Percentiles rank a stretch among this genome's conserved stretches.
Evolutionary conservation across 352 stramenopile genomes (phyloP).

Genomic region (Poterioochromonas sp.): DNA sequence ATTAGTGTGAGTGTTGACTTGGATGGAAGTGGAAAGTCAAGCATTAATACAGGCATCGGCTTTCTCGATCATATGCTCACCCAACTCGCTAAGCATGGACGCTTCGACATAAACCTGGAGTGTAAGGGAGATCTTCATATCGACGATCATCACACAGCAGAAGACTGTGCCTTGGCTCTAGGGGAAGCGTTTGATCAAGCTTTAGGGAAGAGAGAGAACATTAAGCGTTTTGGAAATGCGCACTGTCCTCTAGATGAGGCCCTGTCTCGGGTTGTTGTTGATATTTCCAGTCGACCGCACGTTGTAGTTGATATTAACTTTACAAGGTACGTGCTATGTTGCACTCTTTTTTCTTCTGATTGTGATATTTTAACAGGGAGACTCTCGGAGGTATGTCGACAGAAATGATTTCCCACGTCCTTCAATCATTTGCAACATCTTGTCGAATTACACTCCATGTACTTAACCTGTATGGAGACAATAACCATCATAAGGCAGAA

Average conservation of each 20-base stretch:
- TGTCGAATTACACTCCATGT: conserved; percentile 76
- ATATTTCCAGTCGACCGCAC: conserved; percentile 77
- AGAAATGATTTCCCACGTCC: conserved; percentile 84
- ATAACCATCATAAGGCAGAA: conserved; percentile 83
- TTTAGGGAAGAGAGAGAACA: conserved; percentile 66
- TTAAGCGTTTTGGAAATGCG: conserved; percentile 72
- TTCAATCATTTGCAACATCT: conserved; percentile 75
- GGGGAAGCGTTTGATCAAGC: conserved; percentile 79
- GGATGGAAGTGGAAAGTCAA: conserved; percentile 69
- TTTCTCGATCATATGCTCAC: conserved; percentile 86
- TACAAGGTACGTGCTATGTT: conserved; percentile 29
- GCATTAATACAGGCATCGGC: conserved; percentile 72
- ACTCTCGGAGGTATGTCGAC: conserved; percentile 73
- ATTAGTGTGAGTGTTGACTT: conserved; percentile 68
- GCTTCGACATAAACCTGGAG: conserved; percentile 69
- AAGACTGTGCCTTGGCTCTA: conserved; percentile 78
- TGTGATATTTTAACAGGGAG: conserved; percentile 53
- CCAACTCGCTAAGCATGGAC: conserved; percentile 75
- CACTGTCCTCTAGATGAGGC: conserved; percentile 77
- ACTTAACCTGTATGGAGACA: conserved; percentile 72
- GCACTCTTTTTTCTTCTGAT: neutral
- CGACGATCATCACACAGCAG: conserved; percentile 83
- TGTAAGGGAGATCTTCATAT: conserved; percentile 83
- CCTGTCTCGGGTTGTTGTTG: conserved; percentile 70
- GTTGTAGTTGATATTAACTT: conserved; percentile 66